phyloP scores from a whole-genome alignment of 1,284 basidiomycete genomes.

The Pholiota adiposa region DNA sequence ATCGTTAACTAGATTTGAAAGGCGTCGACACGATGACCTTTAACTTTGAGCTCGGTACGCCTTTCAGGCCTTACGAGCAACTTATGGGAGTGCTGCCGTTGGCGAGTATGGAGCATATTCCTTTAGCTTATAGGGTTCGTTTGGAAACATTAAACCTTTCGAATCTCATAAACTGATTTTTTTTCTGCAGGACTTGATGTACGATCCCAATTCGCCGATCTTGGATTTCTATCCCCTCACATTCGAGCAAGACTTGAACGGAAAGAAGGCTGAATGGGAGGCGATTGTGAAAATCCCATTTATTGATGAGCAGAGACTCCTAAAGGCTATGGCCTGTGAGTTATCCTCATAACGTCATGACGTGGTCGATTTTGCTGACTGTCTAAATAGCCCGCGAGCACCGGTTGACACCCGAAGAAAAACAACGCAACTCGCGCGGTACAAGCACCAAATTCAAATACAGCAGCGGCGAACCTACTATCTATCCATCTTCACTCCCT shows the following conservation, averaged over 20 bases:
- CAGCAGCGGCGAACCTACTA: conserved; percentile 62
- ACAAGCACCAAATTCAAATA: conserved; percentile 83
- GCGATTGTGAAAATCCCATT: conserved; percentile 99
- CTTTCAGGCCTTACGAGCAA: conserved; percentile 96
- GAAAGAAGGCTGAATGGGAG: conserved; percentile 99
- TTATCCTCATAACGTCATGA: conserved; percentile 13
- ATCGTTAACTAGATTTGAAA: conserved; percentile 64
- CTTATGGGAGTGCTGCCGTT: conserved; percentile 97
- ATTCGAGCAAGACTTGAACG: conserved; percentile 95
- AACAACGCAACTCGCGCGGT: conserved; percentile 78
- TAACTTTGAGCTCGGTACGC: conserved; percentile 84
- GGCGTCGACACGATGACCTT: conserved; percentile 83
- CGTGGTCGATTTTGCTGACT: neutral
- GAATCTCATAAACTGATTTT: conserved; percentile 1
- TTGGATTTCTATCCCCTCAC: conserved; percentile 92
- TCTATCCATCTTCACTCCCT: conserved; percentile 90
- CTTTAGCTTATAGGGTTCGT: conserved; percentile 78
- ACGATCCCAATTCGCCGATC: conserved; percentile 84
- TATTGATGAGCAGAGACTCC: conserved; percentile 84
- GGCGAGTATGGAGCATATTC: conserved; percentile 89
- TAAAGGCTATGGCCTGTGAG: conserved; percentile 83
- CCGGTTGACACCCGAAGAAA: conserved; percentile 80
- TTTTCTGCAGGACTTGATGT: conserved; percentile 82
- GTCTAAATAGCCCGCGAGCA: conserved; percentile 70
- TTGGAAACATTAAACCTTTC: neutral